Conservation (phyloP, 2,329 filamentous ascomycete species). For the Claviceps africana region DNA sequence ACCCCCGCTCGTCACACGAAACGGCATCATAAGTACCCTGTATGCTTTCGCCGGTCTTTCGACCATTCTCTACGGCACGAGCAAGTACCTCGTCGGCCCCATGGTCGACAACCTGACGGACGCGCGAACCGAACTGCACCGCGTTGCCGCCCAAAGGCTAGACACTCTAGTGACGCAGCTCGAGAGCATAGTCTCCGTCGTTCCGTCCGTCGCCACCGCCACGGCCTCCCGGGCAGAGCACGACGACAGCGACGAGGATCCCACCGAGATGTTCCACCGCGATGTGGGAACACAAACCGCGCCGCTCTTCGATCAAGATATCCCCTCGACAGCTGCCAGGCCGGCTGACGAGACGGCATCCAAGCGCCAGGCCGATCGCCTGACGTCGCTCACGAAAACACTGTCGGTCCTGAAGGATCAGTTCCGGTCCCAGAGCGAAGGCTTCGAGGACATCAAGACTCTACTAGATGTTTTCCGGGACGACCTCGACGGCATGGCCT, state of each 20-base stretch:
- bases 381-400: slow-evolving; percentile 28
- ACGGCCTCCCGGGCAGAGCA: slow-evolving; percentile 7
- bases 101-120: slow-evolving; percentile 40
- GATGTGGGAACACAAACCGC: slow-evolving; percentile 66
- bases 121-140: slow-evolving; percentile 39
- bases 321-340: slow-evolving; percentile 6
- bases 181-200: slow-evolving; percentile 44
- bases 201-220: slow-evolving; percentile 26
- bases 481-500: slow-evolving; percentile 49
- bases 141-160: slow-evolving; percentile 31
- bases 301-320: slow-evolving; percentile 21
- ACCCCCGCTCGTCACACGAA: slow-evolving; percentile 48
- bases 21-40: slow-evolving; percentile 43
- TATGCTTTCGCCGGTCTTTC: slow-evolving; percentile 44
- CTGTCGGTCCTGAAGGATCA: slow-evolving; percentile 30
- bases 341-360: slow-evolving; percentile 13
- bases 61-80: slow-evolving; percentile 55
- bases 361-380: slow-evolving; percentile 26
- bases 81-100: slow-evolving; percentile 52
- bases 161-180: slow-evolving; percentile 34
- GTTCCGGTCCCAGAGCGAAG: slow-evolving; percentile 29
- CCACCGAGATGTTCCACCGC: slow-evolving; percentile 67
- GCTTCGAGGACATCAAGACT: slow-evolving; percentile 36
- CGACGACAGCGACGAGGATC: slow-evolving; percentile 38
- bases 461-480: slow-evolving; percentile 45